Evolutionary conservation across 257 asterid species (phyloP).

Genomic region (Asclepias syriaca): DNA sequence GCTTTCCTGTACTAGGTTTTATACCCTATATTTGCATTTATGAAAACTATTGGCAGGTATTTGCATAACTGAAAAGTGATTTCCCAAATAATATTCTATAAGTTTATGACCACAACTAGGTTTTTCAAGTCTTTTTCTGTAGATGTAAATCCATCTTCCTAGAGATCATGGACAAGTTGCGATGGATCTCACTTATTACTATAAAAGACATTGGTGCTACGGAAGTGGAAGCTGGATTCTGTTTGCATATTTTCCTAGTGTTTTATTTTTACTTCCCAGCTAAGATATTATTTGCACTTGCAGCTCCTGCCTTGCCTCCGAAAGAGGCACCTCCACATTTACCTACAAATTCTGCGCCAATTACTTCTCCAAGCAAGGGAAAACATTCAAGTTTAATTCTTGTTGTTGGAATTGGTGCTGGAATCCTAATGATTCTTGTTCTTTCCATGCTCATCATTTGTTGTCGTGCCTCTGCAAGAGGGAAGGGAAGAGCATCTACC

Average conservation of each 20-base stretch:
- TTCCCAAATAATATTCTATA: neutral
- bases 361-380: conserved; percentile 37
- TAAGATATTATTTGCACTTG: conserved; percentile 16
- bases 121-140: neutral
- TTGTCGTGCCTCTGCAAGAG: conserved; percentile 49
- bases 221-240: neutral
- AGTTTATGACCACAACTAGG: neutral
- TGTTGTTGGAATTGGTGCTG: conserved; percentile 65
- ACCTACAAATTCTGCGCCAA: conserved; percentile 51
- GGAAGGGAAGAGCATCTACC: conserved; percentile 37
- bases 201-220: neutral
- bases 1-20: neutral
- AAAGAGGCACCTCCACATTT: conserved; percentile 37
- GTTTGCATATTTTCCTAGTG: neutral
- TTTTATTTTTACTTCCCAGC: neutral
- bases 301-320: conserved; percentile 75
- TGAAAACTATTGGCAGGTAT: neutral
- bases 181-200: neutral
- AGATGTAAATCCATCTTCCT: neutral
- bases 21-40: neutral
- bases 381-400: conserved; percentile 53
- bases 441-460: conserved; percentile 52
- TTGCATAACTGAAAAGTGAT: neutral
- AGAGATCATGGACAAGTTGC: neutral
- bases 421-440: conserved; percentile 48